phyloP scores from a whole-genome alignment of 805 yeast species.

The Starmera dryadoides region DNA sequence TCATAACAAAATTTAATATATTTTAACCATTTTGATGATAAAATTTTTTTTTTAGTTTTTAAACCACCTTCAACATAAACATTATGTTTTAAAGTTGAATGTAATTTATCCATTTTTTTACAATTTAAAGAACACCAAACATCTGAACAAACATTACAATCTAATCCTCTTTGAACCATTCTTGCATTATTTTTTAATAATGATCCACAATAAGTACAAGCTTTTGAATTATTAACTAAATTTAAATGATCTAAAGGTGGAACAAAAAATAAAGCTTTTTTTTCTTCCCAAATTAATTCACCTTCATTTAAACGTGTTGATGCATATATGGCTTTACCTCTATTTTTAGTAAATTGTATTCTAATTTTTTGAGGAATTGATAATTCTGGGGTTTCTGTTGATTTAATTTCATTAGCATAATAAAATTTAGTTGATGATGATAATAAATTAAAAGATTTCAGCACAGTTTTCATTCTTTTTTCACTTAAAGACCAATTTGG shows the following conservation, averaged over 20 bases:
- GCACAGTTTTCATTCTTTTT: conserved; percentile 43
- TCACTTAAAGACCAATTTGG: conserved; percentile 60
- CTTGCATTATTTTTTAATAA: conserved; percentile 18
- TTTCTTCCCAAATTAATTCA: conserved; percentile 54
- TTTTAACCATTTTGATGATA: conserved; percentile 41
- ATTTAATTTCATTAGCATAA: conserved; percentile 47
- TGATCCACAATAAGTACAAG: conserved; percentile 67
- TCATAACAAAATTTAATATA: conserved; percentile 57
- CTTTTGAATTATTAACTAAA: conserved; percentile 52
- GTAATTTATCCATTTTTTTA: conserved; percentile 45
- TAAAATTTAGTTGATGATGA: conserved; percentile 35
- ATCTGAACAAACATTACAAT: conserved; percentile 57
- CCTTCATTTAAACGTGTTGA: conserved; percentile 39
- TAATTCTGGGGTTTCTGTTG: conserved; percentile 39
- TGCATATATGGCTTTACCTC: conserved; percentile 60
- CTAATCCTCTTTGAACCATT: conserved; percentile 38
- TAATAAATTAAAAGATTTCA: conserved; percentile 51
- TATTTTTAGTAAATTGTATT: conserved; percentile 38
- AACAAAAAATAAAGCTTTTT: conserved; percentile 46
- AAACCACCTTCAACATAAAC: conserved; percentile 26
- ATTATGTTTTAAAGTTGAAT: conserved; percentile 51
- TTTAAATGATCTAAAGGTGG: conserved; percentile 64
- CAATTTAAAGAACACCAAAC: conserved; percentile 68
- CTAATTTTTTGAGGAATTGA: conserved; percentile 35
- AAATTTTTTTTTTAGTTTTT: conserved; percentile 28